Evolutionary conservation across 179 eudicot genomes (phyloP), one percentile per base, ranked within the genome.

Genomic region (Heliamphora pulchella): DNA sequence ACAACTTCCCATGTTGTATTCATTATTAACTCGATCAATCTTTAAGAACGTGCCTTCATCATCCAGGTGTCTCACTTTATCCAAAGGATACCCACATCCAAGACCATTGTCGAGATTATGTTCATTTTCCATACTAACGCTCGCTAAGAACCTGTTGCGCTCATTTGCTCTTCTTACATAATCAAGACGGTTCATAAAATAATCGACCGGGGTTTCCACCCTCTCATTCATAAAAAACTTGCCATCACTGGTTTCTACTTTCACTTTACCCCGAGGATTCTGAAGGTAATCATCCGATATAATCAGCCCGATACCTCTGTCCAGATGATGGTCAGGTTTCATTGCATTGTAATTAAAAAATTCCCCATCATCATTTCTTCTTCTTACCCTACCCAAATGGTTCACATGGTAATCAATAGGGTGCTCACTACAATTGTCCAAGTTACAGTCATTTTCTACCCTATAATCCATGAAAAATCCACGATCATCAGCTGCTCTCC

Each of bases 401-500:
- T 46, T 22, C 46, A 7, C 48, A 39, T 41, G 63, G 50, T 44
- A 11, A 17, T 69, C 62, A 17, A 64, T 31, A 15, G 53, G 17
- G 54, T 15, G 18, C 70, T 59, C 22, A 17, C 58, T 73, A 77
- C 2, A 47, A 71, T 65, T 71, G 15, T 18, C 65, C 18, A 46
- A 46, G 58, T 71, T 48, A 65, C 22, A 20, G 78, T 80, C 71
- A 69, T 78, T 70, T 51, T 71, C 46, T 50, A 22, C 55, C 44
- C 54, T 48, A 10, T 10, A 3, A 51, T 64, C 73, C 64, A 14
- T 67, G 51, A 64, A 73, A 41, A 51, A 65, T 4, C 55, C 20
- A 53, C 11, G 47, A 69, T 66, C 66, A 74, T 80, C 74, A 75
- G 61, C 53, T 75, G 82, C 43, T 53, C 82, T 80, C 31, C 82